These are phyloP conservation scores for Pyrus communis DNA, from an alignment of 306 rosid genomes.

Conservation along the genomic window DNA sequence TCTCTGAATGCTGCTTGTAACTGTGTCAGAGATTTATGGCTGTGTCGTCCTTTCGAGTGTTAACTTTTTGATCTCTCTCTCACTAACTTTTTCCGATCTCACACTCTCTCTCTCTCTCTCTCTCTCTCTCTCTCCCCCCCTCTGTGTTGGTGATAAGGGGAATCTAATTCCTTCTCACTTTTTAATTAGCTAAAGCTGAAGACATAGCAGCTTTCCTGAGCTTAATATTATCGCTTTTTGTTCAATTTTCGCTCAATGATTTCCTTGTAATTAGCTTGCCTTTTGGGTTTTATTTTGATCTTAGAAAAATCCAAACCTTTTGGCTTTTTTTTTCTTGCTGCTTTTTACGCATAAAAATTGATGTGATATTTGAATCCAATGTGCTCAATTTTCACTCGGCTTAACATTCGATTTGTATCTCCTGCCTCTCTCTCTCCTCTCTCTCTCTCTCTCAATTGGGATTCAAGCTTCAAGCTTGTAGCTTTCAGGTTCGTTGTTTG, in stretches of 20 bases:
- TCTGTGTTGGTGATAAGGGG: slow-evolving; percentile 15
- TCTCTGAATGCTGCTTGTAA: slow-evolving; percentile 3
- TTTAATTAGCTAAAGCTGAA: slow-evolving; percentile 4
- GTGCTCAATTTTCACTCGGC: slow-evolving; percentile 15
- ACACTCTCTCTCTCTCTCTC: slow-evolving; percentile 9
- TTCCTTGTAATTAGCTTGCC: background rate
- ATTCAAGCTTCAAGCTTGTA: slow-evolving; percentile 4
- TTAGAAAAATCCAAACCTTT: background rate
- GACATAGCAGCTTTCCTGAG: slow-evolving; percentile 18
- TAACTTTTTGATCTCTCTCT: slow-evolving; percentile 1
- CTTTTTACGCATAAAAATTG: slow-evolving; percentile 17
- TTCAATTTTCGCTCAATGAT: slow-evolving; percentile 2
- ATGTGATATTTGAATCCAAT: slow-evolving; percentile 25
- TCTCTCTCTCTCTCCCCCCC: slow-evolving; percentile 8
- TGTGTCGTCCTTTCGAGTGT: slow-evolving; percentile 5
- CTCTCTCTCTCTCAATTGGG: background rate
- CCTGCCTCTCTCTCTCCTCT: background rate
- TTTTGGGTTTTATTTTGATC: slow-evolving; percentile 10
- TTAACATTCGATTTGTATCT: background rate
- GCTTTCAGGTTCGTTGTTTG: background rate
- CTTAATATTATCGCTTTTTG: slow-evolving; percentile 24
- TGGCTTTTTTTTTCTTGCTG: background rate
- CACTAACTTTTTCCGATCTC: slow-evolving; percentile 21
- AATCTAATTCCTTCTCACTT: slow-evolving; percentile 28
- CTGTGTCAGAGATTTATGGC: slow-evolving; percentile 8